Conservation (phyloP, 805 yeast genomes). For the Ogataea polymorpha region DNA sequence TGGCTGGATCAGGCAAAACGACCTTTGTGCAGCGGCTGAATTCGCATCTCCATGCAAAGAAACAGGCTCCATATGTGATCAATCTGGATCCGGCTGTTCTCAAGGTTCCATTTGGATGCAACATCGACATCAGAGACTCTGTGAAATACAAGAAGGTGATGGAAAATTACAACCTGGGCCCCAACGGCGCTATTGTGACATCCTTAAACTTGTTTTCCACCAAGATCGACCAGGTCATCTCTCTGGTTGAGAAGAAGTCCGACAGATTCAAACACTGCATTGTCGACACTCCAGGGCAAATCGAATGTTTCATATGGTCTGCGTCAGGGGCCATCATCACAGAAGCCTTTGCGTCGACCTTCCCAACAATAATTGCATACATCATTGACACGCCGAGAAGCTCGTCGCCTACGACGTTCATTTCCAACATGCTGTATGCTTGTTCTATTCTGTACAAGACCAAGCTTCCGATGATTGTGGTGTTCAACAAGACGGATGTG, state of each 20-base stretch:
- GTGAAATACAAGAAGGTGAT: conserved; percentile 93
- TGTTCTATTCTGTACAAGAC: conserved; percentile 96
- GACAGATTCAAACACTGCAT: conserved; percentile 63
- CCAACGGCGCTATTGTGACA: conserved; percentile 98
- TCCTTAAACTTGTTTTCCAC: conserved; percentile 89
- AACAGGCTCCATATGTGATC: conserved; percentile 82
- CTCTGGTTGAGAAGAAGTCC: conserved; percentile 75
- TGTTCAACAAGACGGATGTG: conserved; percentile 93
- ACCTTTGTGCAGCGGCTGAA: conserved; percentile 95
- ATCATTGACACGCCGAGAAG: conserved; percentile 96
- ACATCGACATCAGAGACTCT: conserved; percentile 94
- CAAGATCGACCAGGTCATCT: conserved; percentile 92
- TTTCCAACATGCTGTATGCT: conserved; percentile 97
- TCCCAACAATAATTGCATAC: conserved; percentile 94
- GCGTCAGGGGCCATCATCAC: conserved; percentile 97
- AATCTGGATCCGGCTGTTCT: conserved; percentile 96
- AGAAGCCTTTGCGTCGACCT: conserved; percentile 92
- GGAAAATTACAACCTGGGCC: conserved; percentile 94
- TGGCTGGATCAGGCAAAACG: conserved; percentile 85
- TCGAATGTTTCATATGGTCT: conserved; percentile 97
- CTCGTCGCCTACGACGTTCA: conserved; percentile 91
- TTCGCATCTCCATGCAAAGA: conserved; percentile 74
- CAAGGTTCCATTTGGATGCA: conserved; percentile 89
- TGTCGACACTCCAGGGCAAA: conserved; percentile 98
- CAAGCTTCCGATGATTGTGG: conserved; percentile 93